phyloP scores from a whole-genome alignment of 805 yeast species.

The Nakazawaea pomicola region DNA sequence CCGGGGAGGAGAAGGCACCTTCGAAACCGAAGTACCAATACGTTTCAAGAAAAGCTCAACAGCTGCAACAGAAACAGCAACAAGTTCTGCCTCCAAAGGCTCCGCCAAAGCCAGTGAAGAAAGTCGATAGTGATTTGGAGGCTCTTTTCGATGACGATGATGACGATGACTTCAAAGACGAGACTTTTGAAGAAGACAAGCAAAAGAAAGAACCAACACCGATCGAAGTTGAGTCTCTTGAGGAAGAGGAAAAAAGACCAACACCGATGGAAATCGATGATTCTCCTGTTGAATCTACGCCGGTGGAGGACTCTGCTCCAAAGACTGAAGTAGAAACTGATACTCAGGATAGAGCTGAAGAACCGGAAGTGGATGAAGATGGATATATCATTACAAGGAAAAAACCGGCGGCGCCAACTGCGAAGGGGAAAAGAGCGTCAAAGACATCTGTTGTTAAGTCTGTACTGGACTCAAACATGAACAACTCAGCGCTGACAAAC shows the following conservation, averaged over 20 bases:
- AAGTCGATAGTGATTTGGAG: slow-evolving; percentile 11
- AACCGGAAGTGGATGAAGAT: slow-evolving; percentile 38
- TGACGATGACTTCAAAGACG: slow-evolving; percentile 12
- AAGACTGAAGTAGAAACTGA: slow-evolving; percentile 12
- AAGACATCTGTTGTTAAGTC: too few relatives aligned
- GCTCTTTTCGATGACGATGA: slow-evolving; percentile 12
- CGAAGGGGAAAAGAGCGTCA: slow-evolving; percentile 4
- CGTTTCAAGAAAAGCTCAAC: neutral
- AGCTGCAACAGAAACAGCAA: neutral
- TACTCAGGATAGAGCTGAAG: slow-evolving; percentile 14
- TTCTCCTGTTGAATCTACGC: too few relatives aligned
- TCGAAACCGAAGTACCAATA: neutral
- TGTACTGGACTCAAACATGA: too few relatives aligned
- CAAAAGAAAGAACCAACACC: slow-evolving; percentile 5
- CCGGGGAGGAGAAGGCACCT: neutral
- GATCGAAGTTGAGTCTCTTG: neutral
- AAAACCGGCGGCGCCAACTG: slow-evolving; percentile 18
- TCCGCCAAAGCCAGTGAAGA: neutral
- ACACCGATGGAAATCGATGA: too few relatives aligned
- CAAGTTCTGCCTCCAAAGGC: neutral
- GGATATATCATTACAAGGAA: slow-evolving; percentile 41
- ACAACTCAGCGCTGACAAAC: slow-evolving; percentile 13
- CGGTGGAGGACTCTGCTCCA: too few relatives aligned
- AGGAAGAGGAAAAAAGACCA: too few relatives aligned
- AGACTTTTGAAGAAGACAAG: slow-evolving; percentile 3